Evolutionary conservation across 176 grass and related monocot species (phyloP).

Genomic region (Oryza meyeriana): DNA sequence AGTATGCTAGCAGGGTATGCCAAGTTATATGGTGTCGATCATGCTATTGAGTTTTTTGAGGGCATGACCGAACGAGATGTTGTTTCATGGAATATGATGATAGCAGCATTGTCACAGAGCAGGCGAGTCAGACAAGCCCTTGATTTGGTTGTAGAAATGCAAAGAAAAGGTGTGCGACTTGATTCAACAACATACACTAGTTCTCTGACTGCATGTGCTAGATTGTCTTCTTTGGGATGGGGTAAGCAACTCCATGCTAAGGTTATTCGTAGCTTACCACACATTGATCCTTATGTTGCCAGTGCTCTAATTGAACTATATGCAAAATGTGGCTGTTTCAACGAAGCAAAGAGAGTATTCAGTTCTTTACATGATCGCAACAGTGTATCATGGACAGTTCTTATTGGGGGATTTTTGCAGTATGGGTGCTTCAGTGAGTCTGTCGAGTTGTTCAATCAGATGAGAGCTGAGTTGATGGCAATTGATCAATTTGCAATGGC

Average conservation of each 20-base stretch:
- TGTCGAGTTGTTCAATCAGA: conserved; percentile 77
- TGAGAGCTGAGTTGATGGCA: conserved; percentile 63
- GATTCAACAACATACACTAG: conserved; percentile 89
- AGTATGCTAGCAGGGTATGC: conserved; percentile 69
- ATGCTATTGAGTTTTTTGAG: conserved; percentile 61
- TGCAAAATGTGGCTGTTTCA: conserved; percentile 75
- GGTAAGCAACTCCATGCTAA: conserved; percentile 78
- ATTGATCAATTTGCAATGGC: conserved; percentile 70
- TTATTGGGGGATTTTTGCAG: conserved; percentile 73
- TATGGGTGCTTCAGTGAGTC: conserved; percentile 63
- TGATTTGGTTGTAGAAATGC: conserved; percentile 67
- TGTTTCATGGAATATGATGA: conserved; percentile 90
- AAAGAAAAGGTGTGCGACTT: conserved; percentile 48
- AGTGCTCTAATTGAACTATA: conserved; percentile 94
- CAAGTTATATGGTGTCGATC: conserved; percentile 47
- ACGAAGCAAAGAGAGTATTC: conserved; percentile 64
- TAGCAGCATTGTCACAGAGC: conserved; percentile 61
- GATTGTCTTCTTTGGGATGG: conserved; percentile 53
- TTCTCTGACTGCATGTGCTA: conserved; percentile 76
- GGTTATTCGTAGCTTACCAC: conserved; percentile 53
- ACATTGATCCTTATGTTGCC: conserved; percentile 66
- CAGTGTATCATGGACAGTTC: conserved; percentile 71
- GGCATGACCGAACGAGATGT: conserved; percentile 77
- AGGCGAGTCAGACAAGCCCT: conserved; percentile 54
- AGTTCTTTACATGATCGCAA: conserved; percentile 47